A percentile compares a stretch with the other conserved stretches of the same genome.
These are phyloP conservation scores for Uncinocarpus reesii DNA, from an alignment of 2,329 filamentous ascomycete species.

Conservation along the genomic window DNA sequence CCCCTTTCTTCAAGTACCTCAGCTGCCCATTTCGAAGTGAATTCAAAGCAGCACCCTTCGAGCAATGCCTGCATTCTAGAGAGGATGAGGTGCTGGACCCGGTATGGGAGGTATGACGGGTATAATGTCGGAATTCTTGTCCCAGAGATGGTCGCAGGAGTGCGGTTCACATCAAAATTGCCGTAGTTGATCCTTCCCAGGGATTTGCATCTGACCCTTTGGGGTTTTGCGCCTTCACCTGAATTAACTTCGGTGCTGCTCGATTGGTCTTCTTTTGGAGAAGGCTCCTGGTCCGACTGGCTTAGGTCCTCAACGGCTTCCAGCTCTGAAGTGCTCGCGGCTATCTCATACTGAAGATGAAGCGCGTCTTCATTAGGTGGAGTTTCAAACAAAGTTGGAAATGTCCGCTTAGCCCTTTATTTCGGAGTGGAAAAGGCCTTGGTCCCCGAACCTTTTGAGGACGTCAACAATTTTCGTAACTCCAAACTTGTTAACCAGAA, in stretches of 20 bases:
- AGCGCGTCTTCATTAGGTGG: neutral
- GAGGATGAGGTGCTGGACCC: constrained; percentile 31
- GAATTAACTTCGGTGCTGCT: neutral
- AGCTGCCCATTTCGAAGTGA: constrained; percentile 28
- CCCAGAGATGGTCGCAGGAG: neutral
- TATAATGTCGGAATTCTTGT: constrained; percentile 17
- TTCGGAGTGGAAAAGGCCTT: constrained; percentile 6
- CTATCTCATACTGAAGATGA: neutral
- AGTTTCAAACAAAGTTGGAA: constrained; percentile 7
- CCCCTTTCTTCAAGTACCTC: constrained; percentile 21
- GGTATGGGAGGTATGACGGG: constrained; percentile 29
- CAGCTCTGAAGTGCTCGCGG: neutral
- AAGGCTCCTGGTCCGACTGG: neutral
- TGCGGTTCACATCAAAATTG: constrained; percentile 1
- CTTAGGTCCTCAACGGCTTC: neutral
- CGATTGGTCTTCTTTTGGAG: neutral
- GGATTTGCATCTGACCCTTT: neutral
- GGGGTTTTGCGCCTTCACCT: neutral
- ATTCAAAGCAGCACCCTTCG: constrained; percentile 35
- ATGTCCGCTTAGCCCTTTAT: neutral
- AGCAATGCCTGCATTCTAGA: constrained; percentile 28
- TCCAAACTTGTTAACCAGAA: constrained; percentile 5
- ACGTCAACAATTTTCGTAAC: constrained; percentile 1
- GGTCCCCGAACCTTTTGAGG: neutral
- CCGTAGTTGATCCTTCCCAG: neutral